These are phyloP conservation scores for Amanita subjunquillea DNA, from an alignment of 768 basidiomycete species.

Conservation along the genomic window DNA sequence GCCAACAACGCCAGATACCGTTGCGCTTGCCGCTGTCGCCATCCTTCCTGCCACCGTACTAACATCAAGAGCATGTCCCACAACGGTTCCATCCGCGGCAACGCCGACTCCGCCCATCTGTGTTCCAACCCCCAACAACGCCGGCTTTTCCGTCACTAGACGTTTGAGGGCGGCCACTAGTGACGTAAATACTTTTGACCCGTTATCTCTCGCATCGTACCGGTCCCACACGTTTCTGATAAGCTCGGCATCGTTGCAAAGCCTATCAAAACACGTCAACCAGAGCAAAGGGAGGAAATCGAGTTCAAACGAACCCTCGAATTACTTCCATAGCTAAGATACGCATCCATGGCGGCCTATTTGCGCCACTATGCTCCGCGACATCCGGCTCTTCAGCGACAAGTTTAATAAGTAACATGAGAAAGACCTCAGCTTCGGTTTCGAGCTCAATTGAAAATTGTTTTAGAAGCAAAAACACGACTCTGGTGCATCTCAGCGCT, in stretches of 20 bases:
- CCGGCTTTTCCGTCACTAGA: conserved; percentile 82
- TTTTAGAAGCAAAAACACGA: conserved; percentile 88
- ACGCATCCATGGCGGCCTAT: conserved; percentile 75
- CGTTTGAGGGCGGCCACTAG: conserved; percentile 80
- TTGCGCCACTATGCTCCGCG: conserved; percentile 13
- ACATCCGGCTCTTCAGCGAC: conserved; percentile 40
- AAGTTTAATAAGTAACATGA: conserved; percentile 60
- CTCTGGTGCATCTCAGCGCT: conserved; percentile 83
- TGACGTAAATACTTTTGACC: conserved; percentile 64
- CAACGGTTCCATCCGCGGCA: conserved; percentile 22
- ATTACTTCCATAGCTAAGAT: conserved; percentile 90
- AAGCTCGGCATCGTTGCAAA: conserved; percentile 74
- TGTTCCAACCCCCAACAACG: conserved; percentile 64
- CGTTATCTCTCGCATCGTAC: conserved; percentile 54
- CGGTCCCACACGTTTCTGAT: conserved; percentile 72
- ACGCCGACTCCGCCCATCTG: conserved; percentile 81
- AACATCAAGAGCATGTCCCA: conserved; percentile 50
- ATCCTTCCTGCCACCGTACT: conserved; percentile 74
- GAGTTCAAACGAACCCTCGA: conserved; percentile 46
- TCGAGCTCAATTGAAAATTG: conserved; percentile 77
- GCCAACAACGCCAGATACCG: conserved; percentile 75
- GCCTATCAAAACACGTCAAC: conserved; percentile 21
- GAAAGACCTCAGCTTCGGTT: conserved; percentile 81
- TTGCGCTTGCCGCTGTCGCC: conserved; percentile 73
- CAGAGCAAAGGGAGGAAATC: neutral